Evolutionary conservation across 1,284 basidiomycete genomes (phyloP).

Genomic region (Papiliotrema flavescens): DNA sequence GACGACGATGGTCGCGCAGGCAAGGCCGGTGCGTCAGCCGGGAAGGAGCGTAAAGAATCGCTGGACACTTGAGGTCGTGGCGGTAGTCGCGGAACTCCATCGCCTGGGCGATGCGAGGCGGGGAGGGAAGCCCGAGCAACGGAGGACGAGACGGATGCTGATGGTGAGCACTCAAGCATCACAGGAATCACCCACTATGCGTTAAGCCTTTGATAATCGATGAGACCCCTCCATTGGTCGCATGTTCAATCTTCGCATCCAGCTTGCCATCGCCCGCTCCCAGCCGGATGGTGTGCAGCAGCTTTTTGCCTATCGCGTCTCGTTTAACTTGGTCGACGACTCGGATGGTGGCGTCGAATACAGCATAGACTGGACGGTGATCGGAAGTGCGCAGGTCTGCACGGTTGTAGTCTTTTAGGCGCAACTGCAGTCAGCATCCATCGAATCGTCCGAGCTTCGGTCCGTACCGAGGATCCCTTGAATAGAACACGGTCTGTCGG

Average conservation of each 20-base stretch:
- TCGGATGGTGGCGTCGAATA: conserved; percentile 73
- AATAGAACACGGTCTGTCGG: conserved; percentile 81
- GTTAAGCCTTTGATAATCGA: conserved; percentile 23
- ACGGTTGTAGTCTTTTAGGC: conserved; percentile 51
- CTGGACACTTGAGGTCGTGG: background rate
- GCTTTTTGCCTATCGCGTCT: conserved; percentile 63
- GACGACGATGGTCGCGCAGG: conserved; percentile 6
- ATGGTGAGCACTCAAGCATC: background rate
- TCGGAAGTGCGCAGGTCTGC: conserved; percentile 86
- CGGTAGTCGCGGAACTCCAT: background rate
- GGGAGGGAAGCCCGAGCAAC: background rate
- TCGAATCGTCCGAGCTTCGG: conserved; percentile 55
- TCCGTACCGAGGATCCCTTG: conserved; percentile 66
- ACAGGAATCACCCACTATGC: conserved; percentile 7
- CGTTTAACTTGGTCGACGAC: conserved; percentile 74
- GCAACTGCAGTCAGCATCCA: conserved; percentile 13
- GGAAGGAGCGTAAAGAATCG: background rate
- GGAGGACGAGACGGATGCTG: conserved; percentile 7
- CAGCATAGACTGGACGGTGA: conserved; percentile 88
- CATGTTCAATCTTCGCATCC: conserved; percentile 18
- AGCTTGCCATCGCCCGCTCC: conserved; percentile 2
- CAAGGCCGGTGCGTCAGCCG: conserved; percentile 2
- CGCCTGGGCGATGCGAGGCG: conserved; percentile 7
- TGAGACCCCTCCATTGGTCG: conserved; percentile 17
- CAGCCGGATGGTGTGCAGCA: conserved; percentile 21